Evolutionary conservation across 345 rosid genomes (phyloP), one percentile per base, ranked within the genome.

Genomic region (Aurinia saxatilis): DNA sequence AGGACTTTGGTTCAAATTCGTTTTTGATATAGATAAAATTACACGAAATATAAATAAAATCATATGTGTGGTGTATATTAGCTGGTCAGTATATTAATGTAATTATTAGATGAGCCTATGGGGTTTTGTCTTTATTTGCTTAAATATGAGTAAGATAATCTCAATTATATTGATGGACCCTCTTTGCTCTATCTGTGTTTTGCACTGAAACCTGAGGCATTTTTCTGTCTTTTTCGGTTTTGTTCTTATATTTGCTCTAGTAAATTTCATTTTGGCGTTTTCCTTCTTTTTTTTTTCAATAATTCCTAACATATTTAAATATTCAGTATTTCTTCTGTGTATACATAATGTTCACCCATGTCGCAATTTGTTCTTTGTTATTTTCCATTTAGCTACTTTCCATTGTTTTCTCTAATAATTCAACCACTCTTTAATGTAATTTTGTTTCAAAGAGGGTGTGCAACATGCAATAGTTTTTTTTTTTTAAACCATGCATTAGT

Each of bases 331-430:
- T 17, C 13, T 31, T 8, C 38, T 10, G 55, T 35, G 56, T 61
- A 11, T 36, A 8, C 34, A 57, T 57, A 64, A 39, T 40, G 65
- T 63, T 27, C 50, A 48, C 49, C 58, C 69, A 64, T 71, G 29
- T 16, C 49, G 17, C 75, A 57, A 41, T 57, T 47, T 70, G 68
- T 70, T 55, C 29, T 37, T 70, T 62, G 63, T 55, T 70, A 33
- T 71, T 46, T 64, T 64, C 61, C 75, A 63, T 50, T 71, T 71
- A 71, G 40, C 54, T 31, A 63, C 34, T 64, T 71, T 57, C 40
- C 36, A 42, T 57, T 71, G 70, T 71, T 57, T 71, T 71, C 60
- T 71, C 48, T 57, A 16, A 57, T 71, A 49, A 63, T 63, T 48
- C 53, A 63, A 49, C 29, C 21, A 4, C 7, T 57, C 51, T 17